phyloP scores from a whole-genome alignment of 371 early-diverging fungal genomes.

The Syncephalastrum racemosum region DNA sequence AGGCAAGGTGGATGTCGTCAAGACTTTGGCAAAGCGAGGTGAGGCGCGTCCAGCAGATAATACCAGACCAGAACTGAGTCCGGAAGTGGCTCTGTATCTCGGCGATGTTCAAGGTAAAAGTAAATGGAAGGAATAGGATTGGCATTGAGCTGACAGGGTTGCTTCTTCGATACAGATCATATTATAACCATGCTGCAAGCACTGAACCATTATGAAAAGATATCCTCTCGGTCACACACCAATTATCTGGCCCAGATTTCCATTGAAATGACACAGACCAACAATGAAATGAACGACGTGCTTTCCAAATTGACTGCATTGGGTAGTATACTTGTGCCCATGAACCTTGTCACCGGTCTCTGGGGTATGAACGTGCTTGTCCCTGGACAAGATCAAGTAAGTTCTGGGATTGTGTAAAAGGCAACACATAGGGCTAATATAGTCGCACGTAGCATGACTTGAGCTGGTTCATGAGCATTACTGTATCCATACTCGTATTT shows the following conservation, averaged over 20 bases:
- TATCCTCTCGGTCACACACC: conserved; percentile 87
- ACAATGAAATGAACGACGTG: conserved; percentile 89
- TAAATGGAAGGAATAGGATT: background rate
- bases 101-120: conserved; percentile 84
- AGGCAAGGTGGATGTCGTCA: conserved; percentile 81
- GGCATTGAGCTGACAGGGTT: background rate
- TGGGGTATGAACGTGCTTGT: conserved; percentile 92
- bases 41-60: conserved; percentile 49
- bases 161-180: conserved; percentile 67
- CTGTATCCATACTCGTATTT: conserved; percentile 32
- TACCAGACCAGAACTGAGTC: conserved; percentile 39
- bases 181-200: conserved; percentile 92
- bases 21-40: conserved; percentile 75
- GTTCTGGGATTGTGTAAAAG: background rate
- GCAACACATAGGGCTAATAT: background rate
- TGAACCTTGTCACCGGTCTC: conserved; percentile 92
- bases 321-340: conserved; percentile 91
- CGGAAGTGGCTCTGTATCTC: conserved; percentile 79
- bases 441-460: conserved; percentile 37
- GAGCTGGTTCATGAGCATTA: conserved; percentile 68
- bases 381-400: conserved; percentile 61
- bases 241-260: conserved; percentile 97
- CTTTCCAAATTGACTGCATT: conserved; percentile 89
- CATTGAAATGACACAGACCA: conserved; percentile 94
- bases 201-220: conserved; percentile 86